Base-by-base conservation (phyloP, 2,329 filamentous ascomycete species). In the Fusarium pseudograminearum region DNA sequence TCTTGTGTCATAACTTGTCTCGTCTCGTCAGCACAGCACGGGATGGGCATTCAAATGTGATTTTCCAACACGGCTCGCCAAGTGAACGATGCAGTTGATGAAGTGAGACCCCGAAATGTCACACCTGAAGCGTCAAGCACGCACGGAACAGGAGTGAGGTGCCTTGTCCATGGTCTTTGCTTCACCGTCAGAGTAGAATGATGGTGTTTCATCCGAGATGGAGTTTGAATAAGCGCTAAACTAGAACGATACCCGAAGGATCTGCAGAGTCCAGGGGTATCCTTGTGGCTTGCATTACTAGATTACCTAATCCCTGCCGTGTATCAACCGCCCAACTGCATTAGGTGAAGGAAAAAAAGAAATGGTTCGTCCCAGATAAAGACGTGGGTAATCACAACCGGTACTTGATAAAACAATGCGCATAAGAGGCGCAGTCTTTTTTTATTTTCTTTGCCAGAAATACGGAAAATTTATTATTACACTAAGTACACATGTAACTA, bases 371-470 rank as follows among this genome's bases (percentile, higher is more conserved):
- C 16, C 20, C 22, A 20, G 24, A 28, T 38, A 38, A 38, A 31
- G 16, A 26, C 2, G 1, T 4, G 12, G 7, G 34, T 40, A 16
- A 24, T 7, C 15, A 24, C n/a, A 34, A 28, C 56, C 33, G n/a
- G 40, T 24, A 46, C 18, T 36, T 36, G 31, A 34, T 16, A 16
- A 12, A 30, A 24, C 38, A 41, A 4, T n/a, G 31, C n/a, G 10
- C 31, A 20, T 45, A 31, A 14, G 51, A 51, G 40, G 59, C 45
- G 36, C 41, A 57, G 18, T 64, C 34, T 11, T 22, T 63, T 31
- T 41, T 22, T 30, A 4, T 30, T 10, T 31, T 18, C 18, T 18
- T 31, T n/a, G 15, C 12, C 47, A 38, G 26, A 50, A 38, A 12
- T 6, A 50, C 5, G 4, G 11, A 28, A 8, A 10, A 16, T 28